A percentile compares a stretch with the other conserved stretches of the same genome.
These are phyloP conservation scores for Balansia obtecta DNA, from an alignment of 2,329 filamentous ascomycete species.

Conservation along the genomic window DNA sequence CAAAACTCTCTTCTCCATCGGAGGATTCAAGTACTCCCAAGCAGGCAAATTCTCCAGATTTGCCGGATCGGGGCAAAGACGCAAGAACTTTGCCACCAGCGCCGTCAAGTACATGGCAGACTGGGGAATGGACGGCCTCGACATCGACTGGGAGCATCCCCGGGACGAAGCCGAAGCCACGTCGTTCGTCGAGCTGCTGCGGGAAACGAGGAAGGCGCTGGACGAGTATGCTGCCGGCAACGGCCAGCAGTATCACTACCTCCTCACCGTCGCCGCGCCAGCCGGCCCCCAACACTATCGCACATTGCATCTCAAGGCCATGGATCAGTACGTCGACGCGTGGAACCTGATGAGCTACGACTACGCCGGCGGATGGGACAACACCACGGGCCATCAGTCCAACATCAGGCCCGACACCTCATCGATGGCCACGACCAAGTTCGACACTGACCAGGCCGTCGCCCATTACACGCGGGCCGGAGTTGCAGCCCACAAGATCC, in stretches of 20 bases:
- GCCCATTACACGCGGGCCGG: constrained; percentile 36
- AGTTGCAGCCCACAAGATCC: constrained; percentile 51
- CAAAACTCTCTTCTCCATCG: constrained; percentile 70
- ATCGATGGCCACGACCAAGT: constrained; percentile 49
- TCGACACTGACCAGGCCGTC: constrained; percentile 55
- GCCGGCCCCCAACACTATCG: constrained; percentile 36
- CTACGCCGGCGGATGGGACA: constrained; percentile 57
- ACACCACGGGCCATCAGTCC: constrained; percentile 51
- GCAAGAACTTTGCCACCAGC: constrained; percentile 52
- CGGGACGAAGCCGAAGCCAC: constrained; percentile 24
- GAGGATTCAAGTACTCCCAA: constrained; percentile 64
- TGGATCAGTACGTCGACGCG: constrained; percentile 44
- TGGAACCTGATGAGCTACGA: constrained; percentile 60
- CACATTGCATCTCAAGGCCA: constrained; percentile 36
- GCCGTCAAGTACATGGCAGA: constrained; percentile 60
- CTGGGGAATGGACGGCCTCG: constrained; percentile 45
- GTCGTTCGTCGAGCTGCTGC: constrained; percentile 29
- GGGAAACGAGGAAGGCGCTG: constrained; percentile 30
- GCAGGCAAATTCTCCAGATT: constrained; percentile 49
- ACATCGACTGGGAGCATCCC: constrained; percentile 47
- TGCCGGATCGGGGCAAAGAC: constrained; percentile 47
- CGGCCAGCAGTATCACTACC: constrained; percentile 32
- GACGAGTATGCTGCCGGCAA: constrained; percentile 27
- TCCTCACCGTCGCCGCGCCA: constrained; percentile 37
- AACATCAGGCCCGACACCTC: constrained; percentile 48